These are phyloP conservation scores for Lunasporangiospora selenospora DNA, from an alignment of 192 early-diverging fungal species.

Conservation along the genomic window DNA sequence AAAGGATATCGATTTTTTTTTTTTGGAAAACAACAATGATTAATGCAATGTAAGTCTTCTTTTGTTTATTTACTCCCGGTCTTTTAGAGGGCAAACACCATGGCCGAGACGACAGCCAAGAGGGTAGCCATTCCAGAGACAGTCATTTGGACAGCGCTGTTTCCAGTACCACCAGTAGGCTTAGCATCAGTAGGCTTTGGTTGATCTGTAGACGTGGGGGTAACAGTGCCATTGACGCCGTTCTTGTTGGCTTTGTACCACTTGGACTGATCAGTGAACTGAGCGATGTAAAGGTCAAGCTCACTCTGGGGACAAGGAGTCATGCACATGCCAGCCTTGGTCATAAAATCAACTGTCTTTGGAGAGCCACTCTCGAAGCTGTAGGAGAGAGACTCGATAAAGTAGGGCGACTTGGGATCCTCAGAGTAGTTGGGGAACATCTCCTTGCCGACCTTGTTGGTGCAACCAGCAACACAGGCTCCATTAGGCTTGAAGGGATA, in stretches of 20 bases:
- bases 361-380: constrained; percentile 19
- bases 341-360: constrained; percentile 20
- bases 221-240: not conserved
- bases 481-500: constrained; percentile 33
- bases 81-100: no score
- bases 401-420: constrained; percentile 36
- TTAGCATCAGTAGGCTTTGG: no score
- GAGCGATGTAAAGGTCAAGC: constrained; percentile 7
- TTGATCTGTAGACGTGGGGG: no score
- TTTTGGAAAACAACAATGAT: no score
- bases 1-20: no score
- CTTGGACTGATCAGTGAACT: not conserved
- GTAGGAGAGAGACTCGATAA: constrained; percentile 15
- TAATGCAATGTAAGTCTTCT: no score
- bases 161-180: no score
- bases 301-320: constrained; percentile 1
- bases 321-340: constrained; percentile 21
- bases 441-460: constrained; percentile 13
- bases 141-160: no score
- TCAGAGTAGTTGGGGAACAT: constrained; percentile 31
- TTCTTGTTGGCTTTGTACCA: constrained; percentile 34
- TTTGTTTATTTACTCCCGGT: no score
- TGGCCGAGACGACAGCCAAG: no score
- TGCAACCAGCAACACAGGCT: constrained; percentile 16
- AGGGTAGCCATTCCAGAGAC: no score